Conservation (phyloP, 2,329 filamentous ascomycete species). For the Emergomyces orientalis region DNA sequence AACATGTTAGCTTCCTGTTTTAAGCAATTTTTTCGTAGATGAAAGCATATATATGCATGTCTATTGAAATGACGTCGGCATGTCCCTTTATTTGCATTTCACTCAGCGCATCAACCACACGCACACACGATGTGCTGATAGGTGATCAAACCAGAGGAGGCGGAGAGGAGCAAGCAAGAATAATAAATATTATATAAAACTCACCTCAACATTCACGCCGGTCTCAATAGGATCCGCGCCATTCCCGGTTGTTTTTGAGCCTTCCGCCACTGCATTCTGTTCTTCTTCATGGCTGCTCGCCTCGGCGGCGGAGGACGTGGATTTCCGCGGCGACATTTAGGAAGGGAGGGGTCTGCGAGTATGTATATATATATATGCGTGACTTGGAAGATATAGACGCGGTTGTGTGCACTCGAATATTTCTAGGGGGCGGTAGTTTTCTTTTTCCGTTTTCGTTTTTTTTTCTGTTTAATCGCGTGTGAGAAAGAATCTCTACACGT, state of each 20-base stretch:
- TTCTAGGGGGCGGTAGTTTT: background rate
- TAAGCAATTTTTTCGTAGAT: background rate
- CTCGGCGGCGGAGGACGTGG: slow-evolving; percentile 25
- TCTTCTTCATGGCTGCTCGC: slow-evolving; percentile 9
- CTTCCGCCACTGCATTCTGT: slow-evolving; percentile 11
- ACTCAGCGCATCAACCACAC: background rate
- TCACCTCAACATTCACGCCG: slow-evolving; percentile 35
- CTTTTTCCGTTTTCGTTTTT: background rate
- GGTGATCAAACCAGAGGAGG: background rate
- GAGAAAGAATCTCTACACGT: background rate
- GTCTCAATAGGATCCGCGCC: slow-evolving; percentile 23
- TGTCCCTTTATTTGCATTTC: no score
- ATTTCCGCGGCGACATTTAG: slow-evolving; percentile 30
- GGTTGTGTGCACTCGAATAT: background rate
- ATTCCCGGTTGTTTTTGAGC: slow-evolving; percentile 15
- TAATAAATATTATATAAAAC: slow-evolving; percentile 7
- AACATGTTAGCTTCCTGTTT: background rate
- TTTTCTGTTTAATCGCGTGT: background rate
- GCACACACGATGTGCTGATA: background rate
- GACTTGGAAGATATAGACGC: background rate
- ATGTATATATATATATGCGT: background rate
- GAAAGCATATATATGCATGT: background rate
- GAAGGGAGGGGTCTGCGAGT: background rate
- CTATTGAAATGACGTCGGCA: background rate
- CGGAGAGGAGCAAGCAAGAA: background rate